A percentile compares a stretch with the other conserved stretches of the same genome.
phyloP scores from a whole-genome alignment of 208 protist species.

The Trypanosomatidae sp. region DNA sequence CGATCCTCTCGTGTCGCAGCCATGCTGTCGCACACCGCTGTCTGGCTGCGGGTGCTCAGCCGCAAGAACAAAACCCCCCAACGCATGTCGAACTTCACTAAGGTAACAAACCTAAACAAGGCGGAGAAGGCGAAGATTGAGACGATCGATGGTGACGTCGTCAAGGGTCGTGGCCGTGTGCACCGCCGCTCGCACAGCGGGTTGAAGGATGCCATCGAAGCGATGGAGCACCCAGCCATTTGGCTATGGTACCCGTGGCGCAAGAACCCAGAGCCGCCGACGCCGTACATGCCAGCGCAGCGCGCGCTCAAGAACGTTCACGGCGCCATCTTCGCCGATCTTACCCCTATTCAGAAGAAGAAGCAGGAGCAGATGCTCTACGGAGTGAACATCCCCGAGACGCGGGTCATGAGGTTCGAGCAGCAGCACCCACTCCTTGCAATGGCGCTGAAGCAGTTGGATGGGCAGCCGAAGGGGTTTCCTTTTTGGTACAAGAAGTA shows the following conservation, averaged over 20 bases:
- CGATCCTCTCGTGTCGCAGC: neutral
- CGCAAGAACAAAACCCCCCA: constrained; percentile 68
- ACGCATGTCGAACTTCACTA: constrained; percentile 76
- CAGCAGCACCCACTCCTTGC: constrained; percentile 85
- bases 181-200: constrained; percentile 79
- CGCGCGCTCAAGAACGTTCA: constrained; percentile 91
- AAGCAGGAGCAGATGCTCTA: constrained; percentile 90
- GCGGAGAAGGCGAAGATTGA: constrained; percentile 70
- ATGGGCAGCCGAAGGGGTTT: constrained; percentile 86
- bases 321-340: constrained; percentile 78
- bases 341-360: constrained; percentile 88
- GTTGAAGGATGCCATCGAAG: constrained; percentile 77
- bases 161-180: constrained; percentile 82
- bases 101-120: constrained; percentile 81
- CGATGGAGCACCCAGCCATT: constrained; percentile 91
- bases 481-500: constrained; percentile 95
- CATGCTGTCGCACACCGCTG: constrained; percentile 47
- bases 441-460: constrained; percentile 61
- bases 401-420: constrained; percentile 81
- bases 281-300: constrained; percentile 84
- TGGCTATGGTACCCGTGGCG: constrained; percentile 94
- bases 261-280: constrained; percentile 90
- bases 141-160: constrained; percentile 80
- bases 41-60: constrained; percentile 49
- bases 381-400: constrained; percentile 82